Evolutionary conservation across 257 asterid species (phyloP).

Genomic region (Perilla frutescens): DNA sequence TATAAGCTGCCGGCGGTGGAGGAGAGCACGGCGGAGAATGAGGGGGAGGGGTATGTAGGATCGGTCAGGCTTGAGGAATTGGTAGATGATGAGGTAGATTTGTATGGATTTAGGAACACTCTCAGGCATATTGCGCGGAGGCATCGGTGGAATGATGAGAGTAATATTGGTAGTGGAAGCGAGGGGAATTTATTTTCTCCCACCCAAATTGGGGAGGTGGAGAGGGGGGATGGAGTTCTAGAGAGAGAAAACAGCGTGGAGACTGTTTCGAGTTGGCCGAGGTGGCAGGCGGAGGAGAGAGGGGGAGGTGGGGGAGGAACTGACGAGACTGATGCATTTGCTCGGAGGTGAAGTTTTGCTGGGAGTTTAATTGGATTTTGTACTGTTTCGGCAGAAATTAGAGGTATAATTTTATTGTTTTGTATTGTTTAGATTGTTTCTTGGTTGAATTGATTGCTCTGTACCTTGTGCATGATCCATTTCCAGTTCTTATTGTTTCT

Average conservation of each 20-base stretch:
- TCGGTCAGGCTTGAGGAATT: constrained; percentile 64
- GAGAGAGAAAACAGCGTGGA: constrained; percentile 73
- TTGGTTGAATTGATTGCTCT: constrained; percentile 6
- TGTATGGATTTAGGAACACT: constrained; percentile 57
- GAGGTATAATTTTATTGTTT: constrained; percentile 40
- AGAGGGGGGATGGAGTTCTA: constrained; percentile 61
- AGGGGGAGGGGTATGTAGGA: constrained; percentile 46
- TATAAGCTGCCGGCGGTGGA: constrained; percentile 55
- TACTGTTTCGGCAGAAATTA: constrained; percentile 31
- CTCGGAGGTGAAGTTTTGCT: constrained; percentile 39
- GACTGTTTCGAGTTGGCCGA: constrained; percentile 76
- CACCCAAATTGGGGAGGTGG: constrained; percentile 71
- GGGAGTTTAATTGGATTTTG: constrained; percentile 23
- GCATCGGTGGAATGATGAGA: constrained; percentile 53
- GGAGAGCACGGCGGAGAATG: constrained; percentile 43
- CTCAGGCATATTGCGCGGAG: constrained; percentile 64
- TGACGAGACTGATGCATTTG: constrained; percentile 53
- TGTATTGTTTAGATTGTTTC: constrained; percentile 16
- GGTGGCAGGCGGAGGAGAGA: constrained; percentile 65
- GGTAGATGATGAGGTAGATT: constrained; percentile 60
- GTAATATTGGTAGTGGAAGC: constrained; percentile 45
- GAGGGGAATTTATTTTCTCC: constrained; percentile 67
- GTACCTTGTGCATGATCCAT: constrained; percentile 8
- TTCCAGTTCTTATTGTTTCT: not conserved
- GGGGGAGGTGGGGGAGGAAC: constrained; percentile 54